phyloP scores from a whole-genome alignment of 2,329 filamentous ascomycete species.

The Coniochaeta sp. region DNA sequence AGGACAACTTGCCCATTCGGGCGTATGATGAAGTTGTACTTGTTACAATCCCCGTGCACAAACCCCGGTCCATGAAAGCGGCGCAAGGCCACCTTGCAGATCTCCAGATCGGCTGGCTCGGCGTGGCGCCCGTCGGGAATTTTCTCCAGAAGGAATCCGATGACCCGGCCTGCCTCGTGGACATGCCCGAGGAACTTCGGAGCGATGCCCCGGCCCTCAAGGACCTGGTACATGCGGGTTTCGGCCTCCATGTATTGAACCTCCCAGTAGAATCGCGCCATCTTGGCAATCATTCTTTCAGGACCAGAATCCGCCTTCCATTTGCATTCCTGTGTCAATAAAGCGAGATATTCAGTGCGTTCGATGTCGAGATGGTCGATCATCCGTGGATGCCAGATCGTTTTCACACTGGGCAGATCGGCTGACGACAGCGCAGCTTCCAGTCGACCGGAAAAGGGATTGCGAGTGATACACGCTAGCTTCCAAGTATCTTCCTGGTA shows the following conservation, averaged over 20 bases:
- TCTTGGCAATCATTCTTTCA: constrained; percentile 21
- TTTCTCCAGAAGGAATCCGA: constrained; percentile 30
- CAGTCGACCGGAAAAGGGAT: neutral
- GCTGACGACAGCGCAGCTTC: neutral
- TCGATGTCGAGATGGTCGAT: constrained; percentile 11
- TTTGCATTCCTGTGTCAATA: constrained; percentile 9
- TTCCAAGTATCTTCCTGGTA: constrained; percentile 1
- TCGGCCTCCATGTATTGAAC: constrained; percentile 27
- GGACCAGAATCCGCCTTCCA: constrained; percentile 1
- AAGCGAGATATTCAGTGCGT: constrained; percentile 7
- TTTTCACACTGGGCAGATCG: neutral
- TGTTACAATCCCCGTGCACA: constrained; percentile 5
- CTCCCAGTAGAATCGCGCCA: constrained; percentile 30
- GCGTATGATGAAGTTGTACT: constrained; percentile 5
- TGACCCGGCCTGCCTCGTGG: constrained; percentile 27
- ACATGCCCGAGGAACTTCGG: constrained; percentile 31
- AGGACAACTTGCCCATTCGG: constrained; percentile 1
- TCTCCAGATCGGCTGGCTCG: constrained; percentile 6
- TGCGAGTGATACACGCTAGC: neutral
- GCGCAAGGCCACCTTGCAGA: constrained; percentile 8
- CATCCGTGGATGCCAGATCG: constrained; percentile 7
- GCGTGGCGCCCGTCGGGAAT: constrained; percentile 5
- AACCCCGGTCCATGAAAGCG: constrained; percentile 7
- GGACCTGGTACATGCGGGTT: constrained; percentile 27
- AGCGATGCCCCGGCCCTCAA: constrained; percentile 24